These are phyloP conservation scores for Casuarina cunninghamiana DNA, from an alignment of 306 rosid species.

Conservation along the genomic window DNA sequence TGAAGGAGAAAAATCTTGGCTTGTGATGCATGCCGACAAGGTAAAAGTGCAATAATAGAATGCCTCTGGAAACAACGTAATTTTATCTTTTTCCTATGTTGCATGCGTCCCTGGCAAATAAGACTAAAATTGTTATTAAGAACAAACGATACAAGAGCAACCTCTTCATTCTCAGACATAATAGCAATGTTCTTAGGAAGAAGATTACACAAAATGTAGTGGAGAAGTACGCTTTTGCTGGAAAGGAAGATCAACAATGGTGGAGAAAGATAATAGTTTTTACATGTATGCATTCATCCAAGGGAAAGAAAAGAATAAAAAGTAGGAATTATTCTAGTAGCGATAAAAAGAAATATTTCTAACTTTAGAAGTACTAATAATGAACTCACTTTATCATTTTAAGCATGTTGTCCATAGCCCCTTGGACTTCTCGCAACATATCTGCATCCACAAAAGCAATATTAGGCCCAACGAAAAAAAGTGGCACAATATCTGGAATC, in stretches of 20 bases:
- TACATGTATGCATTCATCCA: background rate
- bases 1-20: background rate
- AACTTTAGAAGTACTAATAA: conserved; percentile 5
- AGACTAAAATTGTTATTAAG: background rate
- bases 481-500: background rate
- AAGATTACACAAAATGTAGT: background rate
- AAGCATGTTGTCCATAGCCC: conserved; percentile 74
- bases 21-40: background rate
- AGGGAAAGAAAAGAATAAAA: background rate
- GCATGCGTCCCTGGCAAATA: background rate
- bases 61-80: background rate
- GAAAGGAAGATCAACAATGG: background rate
- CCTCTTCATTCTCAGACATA: background rate
- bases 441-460: conserved; percentile 39
- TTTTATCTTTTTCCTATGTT: background rate
- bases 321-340: background rate
- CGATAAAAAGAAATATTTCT: background rate
- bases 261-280: background rate
- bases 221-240: background rate
- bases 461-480: conserved; percentile 7
- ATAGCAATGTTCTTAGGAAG: background rate
- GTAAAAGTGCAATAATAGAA: background rate
- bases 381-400: conserved; percentile 59
- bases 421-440: conserved; percentile 59
- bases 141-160: background rate